phyloP scores from a whole-genome alignment of 176 grass and related monocot genomes.

The Triticum monococcum region DNA sequence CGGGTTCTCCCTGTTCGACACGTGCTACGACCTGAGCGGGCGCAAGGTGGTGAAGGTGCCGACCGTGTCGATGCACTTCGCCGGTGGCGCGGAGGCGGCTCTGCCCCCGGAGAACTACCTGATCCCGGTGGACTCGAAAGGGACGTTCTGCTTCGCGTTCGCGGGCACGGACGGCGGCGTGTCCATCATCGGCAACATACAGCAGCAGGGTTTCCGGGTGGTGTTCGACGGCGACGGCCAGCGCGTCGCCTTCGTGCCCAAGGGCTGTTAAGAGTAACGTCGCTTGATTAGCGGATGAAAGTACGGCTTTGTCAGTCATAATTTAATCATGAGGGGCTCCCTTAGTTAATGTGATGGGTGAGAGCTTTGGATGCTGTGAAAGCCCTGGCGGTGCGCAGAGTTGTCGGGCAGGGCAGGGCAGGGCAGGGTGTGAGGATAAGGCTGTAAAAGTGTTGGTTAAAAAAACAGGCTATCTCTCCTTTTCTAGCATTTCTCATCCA shows the following conservation, averaged over 20 bases:
- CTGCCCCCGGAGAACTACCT: conserved; percentile 98
- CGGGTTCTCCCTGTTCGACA: conserved; percentile 95
- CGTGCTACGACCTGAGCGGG: conserved; percentile 88
- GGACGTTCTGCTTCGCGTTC: conserved; percentile 97
- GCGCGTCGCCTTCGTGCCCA: conserved; percentile 60
- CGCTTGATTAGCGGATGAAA: conserved; percentile 6
- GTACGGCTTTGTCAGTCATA: conserved; percentile 15
- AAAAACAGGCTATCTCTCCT: neutral
- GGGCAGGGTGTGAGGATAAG: conserved; percentile 1
- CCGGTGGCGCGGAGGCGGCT: conserved; percentile 47
- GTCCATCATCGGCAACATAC: conserved; percentile 94
- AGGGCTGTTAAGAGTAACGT: conserved; percentile 40
- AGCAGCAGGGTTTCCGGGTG: conserved; percentile 91
- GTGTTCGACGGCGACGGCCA: conserved; percentile 74
- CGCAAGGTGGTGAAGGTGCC: conserved; percentile 86
- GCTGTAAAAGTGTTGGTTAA: conserved; percentile 42
- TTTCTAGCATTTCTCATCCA: neutral
- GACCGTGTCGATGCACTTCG: conserved; percentile 85
- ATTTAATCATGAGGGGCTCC: conserved; percentile 15
- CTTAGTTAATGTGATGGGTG: neutral
- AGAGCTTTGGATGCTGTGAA: conserved; percentile 38
- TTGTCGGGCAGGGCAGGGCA: neutral
- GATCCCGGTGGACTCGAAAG: conserved; percentile 81
- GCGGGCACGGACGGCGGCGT: conserved; percentile 83
- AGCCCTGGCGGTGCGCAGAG: neutral